Evolutionary conservation across 306 rosid genomes (phyloP), one percentile per base, ranked within the genome.

Genomic region (Astragalus glycyphyllos): DNA sequence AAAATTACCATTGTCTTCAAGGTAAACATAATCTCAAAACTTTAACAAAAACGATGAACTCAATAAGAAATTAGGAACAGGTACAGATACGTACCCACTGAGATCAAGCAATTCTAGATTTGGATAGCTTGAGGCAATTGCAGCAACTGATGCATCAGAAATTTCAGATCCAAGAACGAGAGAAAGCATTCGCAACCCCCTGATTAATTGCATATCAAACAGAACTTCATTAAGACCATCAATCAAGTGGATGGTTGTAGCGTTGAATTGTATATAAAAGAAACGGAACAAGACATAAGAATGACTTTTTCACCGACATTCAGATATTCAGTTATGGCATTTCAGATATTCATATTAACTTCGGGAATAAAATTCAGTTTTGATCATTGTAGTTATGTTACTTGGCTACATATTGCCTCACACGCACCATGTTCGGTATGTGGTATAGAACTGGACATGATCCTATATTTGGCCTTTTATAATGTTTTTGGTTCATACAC

Each of bases 91-190:
- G 54, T 85, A 95, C 99, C 99, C 99, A 57, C 97, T 95, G 67
- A 95, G 89, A 71, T 95, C 99, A 59, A 95, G 92, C 87, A 95
- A 77, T 50, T 95, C 96, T 14, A 95, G 77, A 69, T 82, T 74
- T 4, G 96, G 96, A 79, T 87, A 87, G 81, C 89, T 85, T 14
- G 96, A 85, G 75, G 97, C 81, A 69, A 95, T 91, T 62, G 99
- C 90, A 83, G 99, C 99, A 79, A 91, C 97, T 57, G 99, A 95
- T 45, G 99, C 99, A 86, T 95, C 99, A 3, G 89, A 86, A 58
- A 95, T 87, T 81, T 89, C 91, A 77, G 96, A 83, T 78, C 99
- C 99, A 69, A 95, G 96, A 81, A 95, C 97, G 64, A 95, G 96
- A 31, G 99, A 95, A 40, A 95, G 97, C 97, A 82, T 95, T 46